Conservation (phyloP, 176 grass and related monocot species). For the Dactylis glomerata region DNA sequence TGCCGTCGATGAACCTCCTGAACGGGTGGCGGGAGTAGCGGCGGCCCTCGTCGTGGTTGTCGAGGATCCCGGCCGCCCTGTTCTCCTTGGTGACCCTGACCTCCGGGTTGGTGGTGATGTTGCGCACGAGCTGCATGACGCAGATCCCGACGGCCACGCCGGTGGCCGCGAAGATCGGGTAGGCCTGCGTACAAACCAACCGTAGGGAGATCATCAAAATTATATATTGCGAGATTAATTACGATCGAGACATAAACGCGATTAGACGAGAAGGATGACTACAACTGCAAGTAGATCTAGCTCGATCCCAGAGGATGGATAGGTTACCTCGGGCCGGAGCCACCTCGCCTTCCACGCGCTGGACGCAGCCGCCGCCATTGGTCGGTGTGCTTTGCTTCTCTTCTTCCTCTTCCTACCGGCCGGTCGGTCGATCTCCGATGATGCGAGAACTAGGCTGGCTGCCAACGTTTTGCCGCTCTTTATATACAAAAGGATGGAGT, state of each 20-base stretch:
- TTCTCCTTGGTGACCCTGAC: constrained; percentile 66
- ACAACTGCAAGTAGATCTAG: not conserved
- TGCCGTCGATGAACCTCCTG: constrained; percentile 46
- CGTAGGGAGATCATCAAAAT: not conserved
- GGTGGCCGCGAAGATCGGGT: constrained; percentile 44
- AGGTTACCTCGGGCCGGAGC: constrained; percentile 28
- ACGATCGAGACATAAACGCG: too few species aligned
- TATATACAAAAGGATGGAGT: too few species aligned
- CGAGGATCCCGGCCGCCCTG: constrained; percentile 48
- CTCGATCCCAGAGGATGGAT: not conserved
- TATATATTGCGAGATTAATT: too few species aligned
- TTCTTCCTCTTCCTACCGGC: not conserved
- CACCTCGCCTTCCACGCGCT: constrained; percentile 16
- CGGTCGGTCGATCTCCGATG: not conserved
- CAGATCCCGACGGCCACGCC: constrained; percentile 52
- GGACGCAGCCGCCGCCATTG: constrained; percentile 6
- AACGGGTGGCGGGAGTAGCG: constrained; percentile 52
- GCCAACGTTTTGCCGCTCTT: not conserved
- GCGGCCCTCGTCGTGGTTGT: constrained; percentile 54
- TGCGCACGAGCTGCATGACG: constrained; percentile 47
- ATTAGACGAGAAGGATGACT: not conserved
- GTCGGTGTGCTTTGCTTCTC: not conserved
- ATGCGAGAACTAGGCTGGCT: not conserved
- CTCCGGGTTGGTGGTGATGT: constrained; percentile 70
- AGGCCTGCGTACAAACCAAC: constrained; percentile 27